Evolutionary conservation across 139 green algal species (phyloP).

Genomic region (Closterium sp.): DNA sequence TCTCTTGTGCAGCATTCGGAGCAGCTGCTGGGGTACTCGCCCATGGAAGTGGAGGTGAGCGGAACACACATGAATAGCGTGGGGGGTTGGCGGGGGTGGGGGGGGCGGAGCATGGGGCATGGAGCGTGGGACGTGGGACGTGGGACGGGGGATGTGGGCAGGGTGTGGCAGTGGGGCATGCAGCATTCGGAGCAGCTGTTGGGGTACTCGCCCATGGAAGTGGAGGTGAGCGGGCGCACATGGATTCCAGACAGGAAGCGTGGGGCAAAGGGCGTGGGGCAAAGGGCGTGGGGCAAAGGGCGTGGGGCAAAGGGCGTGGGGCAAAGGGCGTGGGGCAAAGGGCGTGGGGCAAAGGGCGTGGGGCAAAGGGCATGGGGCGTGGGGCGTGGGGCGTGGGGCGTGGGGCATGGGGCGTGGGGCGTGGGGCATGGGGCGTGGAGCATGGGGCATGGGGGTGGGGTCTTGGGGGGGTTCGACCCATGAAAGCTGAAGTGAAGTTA

Average conservation of each 20-base stretch:
- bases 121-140: no score
- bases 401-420: not conserved
- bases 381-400: no score
- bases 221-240: slow-evolving; percentile 32
- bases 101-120: not conserved
- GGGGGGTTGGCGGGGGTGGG: not conserved
- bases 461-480: no score
- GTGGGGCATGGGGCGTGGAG: no score
- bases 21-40: slow-evolving; percentile 48
- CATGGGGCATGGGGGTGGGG: no score
- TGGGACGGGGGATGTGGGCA: no score
- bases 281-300: not conserved
- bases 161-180: no score
- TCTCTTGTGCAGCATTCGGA: slow-evolving; percentile 45
- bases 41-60: slow-evolving; percentile 50
- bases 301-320: no score
- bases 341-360: no score
- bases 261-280: not conserved
- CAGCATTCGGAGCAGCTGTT: not conserved
- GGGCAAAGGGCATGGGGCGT: no score
- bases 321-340: no score
- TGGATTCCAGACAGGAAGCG: not conserved
- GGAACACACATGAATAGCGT: not conserved
- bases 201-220: slow-evolving; percentile 45
- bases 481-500: no score